Evolutionary conservation across 257 asterid genomes (phyloP), one percentile per base, ranked within the genome.

Genomic region (Solanum piurae): DNA sequence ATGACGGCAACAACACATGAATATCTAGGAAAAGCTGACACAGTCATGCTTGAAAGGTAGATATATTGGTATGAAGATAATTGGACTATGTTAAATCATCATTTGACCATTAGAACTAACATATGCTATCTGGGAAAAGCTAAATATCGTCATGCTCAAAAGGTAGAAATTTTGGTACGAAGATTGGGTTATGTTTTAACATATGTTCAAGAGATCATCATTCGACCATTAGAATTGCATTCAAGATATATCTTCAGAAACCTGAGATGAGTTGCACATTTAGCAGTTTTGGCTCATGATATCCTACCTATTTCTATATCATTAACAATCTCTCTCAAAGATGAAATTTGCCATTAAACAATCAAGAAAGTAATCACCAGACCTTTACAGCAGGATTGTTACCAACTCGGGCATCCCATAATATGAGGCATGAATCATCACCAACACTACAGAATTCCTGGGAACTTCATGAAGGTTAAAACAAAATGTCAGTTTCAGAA

Each of bases 381-480:
- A 97, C 99, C 99, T 94, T 97, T 60, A 93, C 92, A 86, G 92
- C 94, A 0, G 99, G 99, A 92, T 79, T 90, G 87, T 29, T 89
- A 66, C 98, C 98, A 76, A 87, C 93, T 77, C 98, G 96, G 23
- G 99, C 98, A 89, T 97, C 99, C 99, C 99, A 97, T 58, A 97
- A 89, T 89, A 96, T 97, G 91, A 97, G 93, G 90, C 99, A 95
- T 64, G 99, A 96, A 93, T 97, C 99, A 90, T 97, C 98, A 82
- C 99, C 99, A 89, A 97, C 99, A 84, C 99, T 97, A 88, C 99
- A 97, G 64, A 97, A 97, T 88, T 97, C 98, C 97, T 96, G 98
- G 23, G 98, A 94, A 89, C 99, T 97, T 88, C 91, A 95, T 83
- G 29, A 87, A 84, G 83, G 38, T 71, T 76, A 79, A 38, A 84